A percentile compares a stretch with the other conserved stretches of the same genome.
Conservation (phyloP, 768 basidiomycete genomes). For the Gloeostereum incarnatum region DNA sequence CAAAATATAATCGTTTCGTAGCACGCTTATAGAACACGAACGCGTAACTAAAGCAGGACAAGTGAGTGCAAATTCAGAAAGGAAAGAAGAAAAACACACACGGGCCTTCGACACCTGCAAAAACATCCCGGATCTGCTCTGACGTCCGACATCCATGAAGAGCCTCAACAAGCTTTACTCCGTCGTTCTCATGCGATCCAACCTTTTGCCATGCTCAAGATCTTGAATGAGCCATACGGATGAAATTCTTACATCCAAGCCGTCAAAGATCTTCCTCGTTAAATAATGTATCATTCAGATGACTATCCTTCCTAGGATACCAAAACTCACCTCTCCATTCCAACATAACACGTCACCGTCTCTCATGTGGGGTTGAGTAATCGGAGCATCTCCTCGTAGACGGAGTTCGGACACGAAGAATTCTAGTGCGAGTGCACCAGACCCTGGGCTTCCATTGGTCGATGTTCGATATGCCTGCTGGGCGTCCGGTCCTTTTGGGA, state of each 20-base stretch:
- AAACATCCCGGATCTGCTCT: conserved; percentile 36
- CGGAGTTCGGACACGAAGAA: conserved; percentile 73
- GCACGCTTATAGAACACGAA: conserved; percentile 21
- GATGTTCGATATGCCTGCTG: conserved; percentile 22
- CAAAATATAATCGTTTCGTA: conserved; percentile 53
- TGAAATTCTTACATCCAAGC: conserved; percentile 47
- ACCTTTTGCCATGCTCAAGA: conserved; percentile 29
- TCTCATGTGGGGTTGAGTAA: conserved; percentile 61
- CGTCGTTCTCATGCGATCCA: conserved; percentile 59
- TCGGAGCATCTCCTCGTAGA: conserved; percentile 47
- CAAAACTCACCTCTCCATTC: conserved; percentile 67
- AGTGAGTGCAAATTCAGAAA: conserved; percentile 1
- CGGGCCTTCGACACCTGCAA: conserved; percentile 74
- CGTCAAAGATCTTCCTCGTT: conserved; percentile 56
- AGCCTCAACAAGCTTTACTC: conserved; percentile 36
- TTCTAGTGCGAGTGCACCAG: conserved; percentile 21
- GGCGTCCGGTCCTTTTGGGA: conserved; percentile 53
- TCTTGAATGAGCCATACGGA: background rate
- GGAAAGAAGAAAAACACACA: conserved; percentile 27
- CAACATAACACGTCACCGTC: conserved; percentile 64
- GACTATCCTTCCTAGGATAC: no score
- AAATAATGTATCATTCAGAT: background rate
- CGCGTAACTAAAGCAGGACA: no score
- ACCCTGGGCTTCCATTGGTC: conserved; percentile 1
- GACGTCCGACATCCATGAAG: conserved; percentile 19